Conservation (phyloP, 306 rosid species). For the Rosa multiflora region DNA sequence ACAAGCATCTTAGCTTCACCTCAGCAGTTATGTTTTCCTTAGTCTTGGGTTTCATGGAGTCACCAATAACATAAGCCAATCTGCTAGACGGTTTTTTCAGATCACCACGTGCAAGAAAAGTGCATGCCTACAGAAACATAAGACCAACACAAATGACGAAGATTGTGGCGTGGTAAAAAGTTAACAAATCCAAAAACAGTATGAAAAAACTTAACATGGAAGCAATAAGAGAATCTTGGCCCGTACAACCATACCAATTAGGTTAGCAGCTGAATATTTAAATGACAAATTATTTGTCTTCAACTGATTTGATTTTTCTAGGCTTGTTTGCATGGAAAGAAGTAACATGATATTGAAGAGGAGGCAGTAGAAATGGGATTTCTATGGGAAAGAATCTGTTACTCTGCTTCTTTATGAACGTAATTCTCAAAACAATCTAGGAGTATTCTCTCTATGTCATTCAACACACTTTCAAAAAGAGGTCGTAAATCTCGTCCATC, state of each 20-base stretch:
- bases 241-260: neutral
- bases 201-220: neutral
- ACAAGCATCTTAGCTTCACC: constrained; percentile 77
- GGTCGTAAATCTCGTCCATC: neutral
- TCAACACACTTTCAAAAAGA: neutral
- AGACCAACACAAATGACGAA: constrained; percentile 1
- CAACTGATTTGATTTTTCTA: constrained; percentile 54
- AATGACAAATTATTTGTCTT: constrained; percentile 16
- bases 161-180: neutral
- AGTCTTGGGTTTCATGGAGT: constrained; percentile 79
- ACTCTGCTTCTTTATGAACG: neutral
- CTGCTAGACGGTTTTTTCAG: constrained; percentile 77
- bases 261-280: constrained; percentile 14
- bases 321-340: neutral
- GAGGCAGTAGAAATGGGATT: neutral
- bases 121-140: constrained; percentile 69
- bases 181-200: constrained; percentile 7
- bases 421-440: neutral
- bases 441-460: neutral
- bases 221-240: neutral
- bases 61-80: constrained; percentile 81
- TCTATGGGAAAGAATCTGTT: neutral
- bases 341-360: neutral
- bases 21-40: constrained; percentile 88
- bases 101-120: constrained; percentile 92